Evolutionary conservation across 2,329 filamentous ascomycete genomes (phyloP), one percentile per base, ranked within the genome.

Genomic region (Clonostachys chloroleuca): DNA sequence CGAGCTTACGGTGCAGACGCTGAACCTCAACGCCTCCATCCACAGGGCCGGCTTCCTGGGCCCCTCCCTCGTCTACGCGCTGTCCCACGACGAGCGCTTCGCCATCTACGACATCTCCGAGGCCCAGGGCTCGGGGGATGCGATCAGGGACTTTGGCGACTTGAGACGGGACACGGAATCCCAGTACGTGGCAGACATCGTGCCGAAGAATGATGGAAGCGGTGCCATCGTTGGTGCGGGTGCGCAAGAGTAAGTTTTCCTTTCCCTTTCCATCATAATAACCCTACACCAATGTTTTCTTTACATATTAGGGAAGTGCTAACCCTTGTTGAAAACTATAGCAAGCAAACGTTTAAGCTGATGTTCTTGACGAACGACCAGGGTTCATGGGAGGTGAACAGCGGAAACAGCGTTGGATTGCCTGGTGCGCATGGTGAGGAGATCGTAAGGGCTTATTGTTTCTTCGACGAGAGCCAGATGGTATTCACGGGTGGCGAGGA

Each of bases 41-140:
- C 87, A 90, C 62, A 85, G 81, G 54, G 83, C 87, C 13, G 85
- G 83, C 6, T 92, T 91, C 67, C 70, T 92, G 47, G 80, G 55
- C 7, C 65, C 71, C 14, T 77, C 76, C 6, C 78, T 86, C 57
- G 78, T 91, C 34, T 89, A 83, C 52, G 86, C 86, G 5, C 67
- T 92, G 10, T 89, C 86, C 1, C 87, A 90, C 49, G 89, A 92
- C 60, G 89, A 94, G 69, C 83, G 81, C 49, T 79, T 91, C 52
- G 84, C 86, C 16, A 75, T 91, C 48, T 90, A 91, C 61, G 79
- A 84, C 51, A 69, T 87, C 47, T 79, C 82, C 43, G 85, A 86
- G 52, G 77, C 78, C 37, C 69, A 73, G n/a, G 77, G 80, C 42
- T 78, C 79, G 16, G 83, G 81, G 10, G 71, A 76, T 2, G 77